Evolutionary conservation across 2,329 filamentous ascomycete genomes (phyloP), one percentile per base, ranked within the genome.

Genomic region (Stagonosporopsis chrysanthemi): DNA sequence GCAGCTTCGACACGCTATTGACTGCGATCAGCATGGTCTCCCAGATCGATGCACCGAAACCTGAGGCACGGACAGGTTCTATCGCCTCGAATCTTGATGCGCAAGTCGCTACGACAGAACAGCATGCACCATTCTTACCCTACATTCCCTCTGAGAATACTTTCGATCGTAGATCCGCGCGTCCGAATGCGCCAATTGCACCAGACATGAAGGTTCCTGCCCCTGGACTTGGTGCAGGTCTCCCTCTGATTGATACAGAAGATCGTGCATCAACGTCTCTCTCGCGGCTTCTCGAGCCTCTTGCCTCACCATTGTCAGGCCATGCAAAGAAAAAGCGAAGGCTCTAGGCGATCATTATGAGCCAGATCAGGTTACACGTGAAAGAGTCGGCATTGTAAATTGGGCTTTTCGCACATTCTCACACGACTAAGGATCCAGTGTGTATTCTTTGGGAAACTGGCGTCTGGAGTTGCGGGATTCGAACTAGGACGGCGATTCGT

Each of bases 1-100:
- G 54, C 31, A 58, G 53, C 44, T 61, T 72, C 15, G 65, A 69
- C 15, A 60, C 42, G 14, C 43, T 72, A 4, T 53, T 72, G 48
- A 66, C 63, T 36, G 71, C 67, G n/a, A 66, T 66, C 50, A 69
- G 68, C 26, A 43, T 62, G n/a, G 63, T 64, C 1, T 61, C 67
- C 19, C 59, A 62, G 8, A 65, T 72, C 7, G 70, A 71, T 29
- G 62, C 64, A 36, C 69, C 67, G n/a, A 63, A 49, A 42, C 64
- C 66, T 15, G 61, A 70, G 42, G 58, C 56, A 15, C 65, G 63
- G 15, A 67, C 65, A 35, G 64, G 68, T 17, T 71, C 68, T 1
- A 58, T 70, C 1, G 63, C 67, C 9, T 58, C 58, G 44, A 55
- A 66, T 26, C 55, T 71, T 14, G 63, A 69, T 42, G 62, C 61